Percentiles rank a stretch among this genome's conserved stretches.
Evolutionary conservation across 2,329 filamentous ascomycete genomes (phyloP).

Genomic region (Emericellopsis atlantica): DNA sequence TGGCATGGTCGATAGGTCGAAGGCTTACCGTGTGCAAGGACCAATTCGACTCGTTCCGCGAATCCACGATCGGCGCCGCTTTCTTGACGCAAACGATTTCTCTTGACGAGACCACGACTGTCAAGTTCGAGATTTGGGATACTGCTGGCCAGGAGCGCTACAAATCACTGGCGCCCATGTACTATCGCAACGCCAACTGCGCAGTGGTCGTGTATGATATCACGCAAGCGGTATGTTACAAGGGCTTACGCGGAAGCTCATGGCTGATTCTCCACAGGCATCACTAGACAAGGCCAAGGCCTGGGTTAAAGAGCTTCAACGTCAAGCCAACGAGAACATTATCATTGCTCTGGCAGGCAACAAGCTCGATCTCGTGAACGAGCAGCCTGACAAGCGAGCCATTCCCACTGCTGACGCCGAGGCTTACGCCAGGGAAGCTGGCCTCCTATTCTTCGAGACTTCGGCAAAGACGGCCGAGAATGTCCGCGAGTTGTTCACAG

Average conservation of each 20-base stretch:
- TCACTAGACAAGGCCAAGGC: conserved; percentile 98
- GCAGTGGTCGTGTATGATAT: conserved; percentile 99
- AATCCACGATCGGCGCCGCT: conserved; percentile 95
- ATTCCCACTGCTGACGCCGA: conserved; percentile 83
- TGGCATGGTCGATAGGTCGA: not conserved
- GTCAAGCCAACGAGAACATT: conserved; percentile 99
- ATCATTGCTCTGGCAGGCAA: conserved; percentile 97
- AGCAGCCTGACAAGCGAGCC: conserved; percentile 90
- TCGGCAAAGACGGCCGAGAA: conserved; percentile 97
- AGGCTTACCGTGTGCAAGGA: conserved; percentile 45
- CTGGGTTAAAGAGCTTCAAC: conserved; percentile 97
- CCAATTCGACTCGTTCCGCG: conserved; percentile 95
- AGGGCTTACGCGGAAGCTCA: not conserved
- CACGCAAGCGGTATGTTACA: conserved; percentile 76
- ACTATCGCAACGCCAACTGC: conserved; percentile 98
- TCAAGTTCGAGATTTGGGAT: conserved; percentile 99
- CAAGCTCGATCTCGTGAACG: conserved; percentile 91
- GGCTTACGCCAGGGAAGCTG: conserved; percentile 87
- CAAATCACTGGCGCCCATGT: conserved; percentile 98
- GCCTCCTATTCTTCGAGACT: conserved; percentile 95
- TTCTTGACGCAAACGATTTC: conserved; percentile 99
- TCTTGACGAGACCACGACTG: conserved; percentile 92
- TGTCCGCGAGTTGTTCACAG: conserved; percentile 88
- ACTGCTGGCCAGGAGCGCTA: conserved; percentile 97
- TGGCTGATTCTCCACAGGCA: conserved; percentile 40